phyloP scores from a whole-genome alignment of 352 stramenopile species.

The Lagenidium sp. region DNA sequence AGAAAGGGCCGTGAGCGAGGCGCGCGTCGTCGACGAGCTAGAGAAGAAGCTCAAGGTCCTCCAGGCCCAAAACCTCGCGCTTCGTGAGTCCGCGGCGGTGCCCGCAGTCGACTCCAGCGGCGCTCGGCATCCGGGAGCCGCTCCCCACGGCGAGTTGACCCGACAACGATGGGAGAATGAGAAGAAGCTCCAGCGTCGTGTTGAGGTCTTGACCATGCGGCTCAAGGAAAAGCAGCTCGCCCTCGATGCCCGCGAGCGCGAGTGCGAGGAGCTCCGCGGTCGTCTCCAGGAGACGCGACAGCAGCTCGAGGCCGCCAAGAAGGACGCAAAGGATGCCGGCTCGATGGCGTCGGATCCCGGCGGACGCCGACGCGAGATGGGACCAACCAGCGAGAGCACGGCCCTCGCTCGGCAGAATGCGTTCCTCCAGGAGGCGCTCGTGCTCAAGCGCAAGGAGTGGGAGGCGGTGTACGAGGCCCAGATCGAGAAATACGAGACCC shows the following conservation, averaged over 20 bases:
- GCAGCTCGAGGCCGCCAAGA: slow-evolving; percentile 16
- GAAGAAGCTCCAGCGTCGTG: slow-evolving; percentile 58
- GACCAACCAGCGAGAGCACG: background rate
- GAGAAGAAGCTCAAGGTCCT: slow-evolving; percentile 67
- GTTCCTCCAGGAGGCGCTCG: slow-evolving; percentile 47
- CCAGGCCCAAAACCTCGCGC: slow-evolving; percentile 73
- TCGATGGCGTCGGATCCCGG: too few relatives aligned
- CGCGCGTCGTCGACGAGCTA: slow-evolving; percentile 35
- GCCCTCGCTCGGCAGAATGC: slow-evolving; percentile 34
- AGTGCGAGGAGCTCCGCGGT: slow-evolving; percentile 28
- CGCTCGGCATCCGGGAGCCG: background rate
- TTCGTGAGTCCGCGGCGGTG: slow-evolving; percentile 33
- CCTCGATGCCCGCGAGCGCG: slow-evolving; percentile 24
- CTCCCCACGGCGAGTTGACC: background rate
- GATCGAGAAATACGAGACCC: slow-evolving; percentile 45
- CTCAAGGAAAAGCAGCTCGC: slow-evolving; percentile 67
- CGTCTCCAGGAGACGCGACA: too few relatives aligned
- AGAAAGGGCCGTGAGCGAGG: slow-evolving; percentile 41
- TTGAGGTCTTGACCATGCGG: slow-evolving; percentile 49
- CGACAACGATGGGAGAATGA: slow-evolving; percentile 44
- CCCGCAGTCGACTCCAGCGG: too few relatives aligned
- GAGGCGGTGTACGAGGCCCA: slow-evolving; percentile 30
- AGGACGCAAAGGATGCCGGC: slow-evolving; percentile 16
- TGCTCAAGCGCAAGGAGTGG: slow-evolving; percentile 63
- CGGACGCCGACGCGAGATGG: slow-evolving; percentile 11